phyloP scores from a whole-genome alignment of 176 grass and related monocot genomes.

The Oryza australiensis region DNA sequence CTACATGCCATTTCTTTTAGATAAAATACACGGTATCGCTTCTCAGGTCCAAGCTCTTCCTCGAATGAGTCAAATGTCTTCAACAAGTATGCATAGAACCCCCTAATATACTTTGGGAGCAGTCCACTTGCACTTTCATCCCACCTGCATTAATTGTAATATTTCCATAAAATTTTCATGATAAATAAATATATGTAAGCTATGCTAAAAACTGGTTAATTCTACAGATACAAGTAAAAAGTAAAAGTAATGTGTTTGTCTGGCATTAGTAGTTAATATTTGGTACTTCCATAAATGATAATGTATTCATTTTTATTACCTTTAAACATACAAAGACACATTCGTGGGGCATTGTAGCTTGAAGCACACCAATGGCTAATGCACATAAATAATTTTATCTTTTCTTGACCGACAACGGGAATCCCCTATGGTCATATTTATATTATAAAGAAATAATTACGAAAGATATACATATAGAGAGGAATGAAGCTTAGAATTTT shows the following conservation, averaged over 20 bases:
- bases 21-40: slow-evolving; percentile 28
- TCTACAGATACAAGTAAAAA: background rate
- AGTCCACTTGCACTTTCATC: slow-evolving; percentile 21
- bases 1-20: slow-evolving; percentile 39
- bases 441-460: no score
- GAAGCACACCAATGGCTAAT: background rate
- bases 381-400: no score
- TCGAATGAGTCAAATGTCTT: slow-evolving; percentile 45
- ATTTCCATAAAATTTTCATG: background rate
- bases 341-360: background rate
- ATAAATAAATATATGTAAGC: background rate
- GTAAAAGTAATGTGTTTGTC: background rate
- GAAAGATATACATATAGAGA: no score
- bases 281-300: background rate
- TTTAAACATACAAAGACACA: background rate
- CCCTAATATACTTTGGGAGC: slow-evolving; percentile 38
- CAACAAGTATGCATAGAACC: slow-evolving; percentile 29
- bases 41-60: slow-evolving; percentile 31
- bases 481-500: no score
- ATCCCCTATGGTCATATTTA: no score
- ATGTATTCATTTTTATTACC: background rate
- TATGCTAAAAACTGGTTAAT: background rate
- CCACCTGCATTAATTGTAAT: slow-evolving; percentile 32
- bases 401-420: no score
- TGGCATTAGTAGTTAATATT: background rate